Percentiles rank a stretch among this genome's conserved stretches.
These are phyloP conservation scores for Glycyrrhiza uralensis DNA, from an alignment of 306 rosid genomes.

Conservation along the genomic window DNA sequence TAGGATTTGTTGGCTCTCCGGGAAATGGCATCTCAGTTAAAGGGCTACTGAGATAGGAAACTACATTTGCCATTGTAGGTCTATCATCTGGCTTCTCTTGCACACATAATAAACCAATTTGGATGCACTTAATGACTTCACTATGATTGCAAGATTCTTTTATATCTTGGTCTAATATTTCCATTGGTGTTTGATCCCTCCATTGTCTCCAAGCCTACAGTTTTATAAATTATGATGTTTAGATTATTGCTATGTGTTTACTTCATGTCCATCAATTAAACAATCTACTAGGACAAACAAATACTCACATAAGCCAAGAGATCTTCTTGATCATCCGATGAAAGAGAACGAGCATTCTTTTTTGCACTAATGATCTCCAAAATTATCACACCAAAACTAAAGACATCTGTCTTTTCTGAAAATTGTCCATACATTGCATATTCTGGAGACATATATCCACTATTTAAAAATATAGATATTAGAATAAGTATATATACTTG, in stretches of 20 bases:
- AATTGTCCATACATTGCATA: slow-evolving; percentile 28
- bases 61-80: slow-evolving; percentile 29
- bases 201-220: slow-evolving; percentile 46
- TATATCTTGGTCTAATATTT: slow-evolving; percentile 19
- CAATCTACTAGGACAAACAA: neutral
- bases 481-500: neutral
- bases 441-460: slow-evolving; percentile 30
- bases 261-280: neutral
- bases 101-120: slow-evolving; percentile 30
- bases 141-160: slow-evolving; percentile 1
- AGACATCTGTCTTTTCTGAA: slow-evolving; percentile 17
- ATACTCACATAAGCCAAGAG: slow-evolving; percentile 29
- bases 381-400: slow-evolving; percentile 25
- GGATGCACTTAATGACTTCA: slow-evolving; percentile 33
- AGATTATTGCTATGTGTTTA: neutral
- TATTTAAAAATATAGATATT: neutral
- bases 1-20: neutral
- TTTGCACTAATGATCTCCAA: slow-evolving; percentile 27
- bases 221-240: neutral
- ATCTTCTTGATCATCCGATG: neutral
- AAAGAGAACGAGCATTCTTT: slow-evolving; percentile 2
- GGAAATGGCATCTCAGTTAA: slow-evolving; percentile 7
- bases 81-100: slow-evolving; percentile 33
- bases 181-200: slow-evolving; percentile 31
- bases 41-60: slow-evolving; percentile 25